Conservation (phyloP, 2,329 filamentous ascomycete species). For the Periconia digitata region DNA sequence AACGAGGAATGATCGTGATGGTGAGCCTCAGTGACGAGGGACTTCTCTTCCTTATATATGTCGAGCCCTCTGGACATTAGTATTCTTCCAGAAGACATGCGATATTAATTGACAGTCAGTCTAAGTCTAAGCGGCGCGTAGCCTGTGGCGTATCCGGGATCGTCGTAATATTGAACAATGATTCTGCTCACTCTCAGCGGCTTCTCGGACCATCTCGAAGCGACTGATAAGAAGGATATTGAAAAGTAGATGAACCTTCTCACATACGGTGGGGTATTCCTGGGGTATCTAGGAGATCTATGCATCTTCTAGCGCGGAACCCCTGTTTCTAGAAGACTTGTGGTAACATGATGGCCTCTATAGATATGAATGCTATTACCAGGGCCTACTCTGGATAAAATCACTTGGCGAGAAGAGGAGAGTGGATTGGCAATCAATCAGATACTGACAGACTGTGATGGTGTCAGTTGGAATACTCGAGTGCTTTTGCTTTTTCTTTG, state of each 20-base stretch:
- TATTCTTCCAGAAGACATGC: neutral
- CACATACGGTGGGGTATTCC: conserved; percentile 31
- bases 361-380: conserved; percentile 12
- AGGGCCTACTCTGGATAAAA: conserved; percentile 21
- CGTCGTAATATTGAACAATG: conserved; percentile 20
- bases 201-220: conserved; percentile 29
- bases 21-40: conserved; percentile 16
- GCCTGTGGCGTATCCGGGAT: neutral
- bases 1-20: conserved; percentile 29
- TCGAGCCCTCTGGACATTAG: no score
- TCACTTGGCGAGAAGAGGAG: conserved; percentile 13
- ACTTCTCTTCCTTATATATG: conserved; percentile 31
- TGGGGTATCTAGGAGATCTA: conserved; percentile 37
- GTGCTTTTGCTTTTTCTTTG: neutral
- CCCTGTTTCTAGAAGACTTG: conserved; percentile 29
- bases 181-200: conserved; percentile 28
- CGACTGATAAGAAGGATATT: conserved; percentile 27
- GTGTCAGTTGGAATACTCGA: neutral
- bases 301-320: conserved; percentile 22
- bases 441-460: neutral
- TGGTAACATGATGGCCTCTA: conserved; percentile 18
- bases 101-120: neutral
- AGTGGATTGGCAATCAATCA: neutral
- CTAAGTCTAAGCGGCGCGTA: neutral
- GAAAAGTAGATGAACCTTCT: conserved; percentile 37